Conservation (phyloP, 2,329 filamentous ascomycete species). For the Colletotrichum australisinense region DNA sequence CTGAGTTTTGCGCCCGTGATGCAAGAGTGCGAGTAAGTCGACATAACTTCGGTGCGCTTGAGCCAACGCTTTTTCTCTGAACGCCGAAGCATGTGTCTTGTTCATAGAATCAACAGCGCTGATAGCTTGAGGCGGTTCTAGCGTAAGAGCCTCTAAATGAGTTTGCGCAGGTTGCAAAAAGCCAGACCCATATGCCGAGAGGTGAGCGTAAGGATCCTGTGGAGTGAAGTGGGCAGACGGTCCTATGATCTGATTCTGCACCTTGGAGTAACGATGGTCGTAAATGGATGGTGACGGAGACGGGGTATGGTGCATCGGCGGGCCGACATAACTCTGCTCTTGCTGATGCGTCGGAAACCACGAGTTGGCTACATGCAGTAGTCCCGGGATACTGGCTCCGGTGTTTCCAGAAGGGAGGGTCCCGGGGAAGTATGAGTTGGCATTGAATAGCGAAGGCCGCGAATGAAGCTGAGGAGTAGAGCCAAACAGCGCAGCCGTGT, state of each 20-base stretch:
- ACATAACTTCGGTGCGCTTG: conserved; percentile 81
- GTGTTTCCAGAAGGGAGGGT: background rate
- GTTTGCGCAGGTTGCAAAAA: conserved; percentile 37
- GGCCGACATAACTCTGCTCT: conserved; percentile 28
- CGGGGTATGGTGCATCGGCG: conserved; percentile 18
- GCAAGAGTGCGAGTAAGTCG: conserved; percentile 74
- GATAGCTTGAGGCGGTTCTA: conserved; percentile 42
- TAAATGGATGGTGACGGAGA: conserved; percentile 24
- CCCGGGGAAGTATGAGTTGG: background rate
- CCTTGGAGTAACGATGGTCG: conserved; percentile 19
- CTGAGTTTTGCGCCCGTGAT: conserved; percentile 66
- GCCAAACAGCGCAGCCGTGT: conserved; percentile 1
- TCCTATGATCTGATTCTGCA: conserved; percentile 8
- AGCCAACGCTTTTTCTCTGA: conserved; percentile 75
- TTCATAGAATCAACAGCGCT: background rate
- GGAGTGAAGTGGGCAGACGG: conserved; percentile 22
- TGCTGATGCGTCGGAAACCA: conserved; percentile 19
- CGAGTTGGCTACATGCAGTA: conserved; percentile 14
- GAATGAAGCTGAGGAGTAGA: conserved; percentile 4
- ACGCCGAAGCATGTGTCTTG: conserved; percentile 51
- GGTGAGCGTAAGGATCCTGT: background rate
- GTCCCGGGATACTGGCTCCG: background rate
- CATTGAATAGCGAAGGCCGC: background rate
- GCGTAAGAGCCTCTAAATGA: conserved; percentile 45
- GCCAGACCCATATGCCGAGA: background rate